A percentile compares a stretch with the other conserved stretches of the same genome.
Evolutionary conservation across 768 basidiomycete species (phyloP).

Genomic region (Lepiota venenata): DNA sequence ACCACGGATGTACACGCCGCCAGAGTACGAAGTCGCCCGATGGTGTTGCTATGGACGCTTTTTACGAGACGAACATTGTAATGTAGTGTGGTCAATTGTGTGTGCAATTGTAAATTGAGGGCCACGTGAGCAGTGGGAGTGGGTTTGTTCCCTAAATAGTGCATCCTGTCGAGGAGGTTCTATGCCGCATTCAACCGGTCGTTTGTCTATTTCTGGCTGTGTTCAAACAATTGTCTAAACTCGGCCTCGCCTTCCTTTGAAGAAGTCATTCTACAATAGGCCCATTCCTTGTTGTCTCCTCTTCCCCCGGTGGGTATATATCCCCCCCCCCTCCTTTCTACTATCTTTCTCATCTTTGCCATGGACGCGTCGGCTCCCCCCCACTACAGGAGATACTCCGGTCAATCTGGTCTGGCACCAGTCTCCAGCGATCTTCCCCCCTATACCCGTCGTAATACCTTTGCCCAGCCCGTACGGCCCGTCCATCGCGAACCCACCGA

Average conservation of each 20-base stretch:
- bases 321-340: constrained; percentile 3
- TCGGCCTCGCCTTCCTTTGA: constrained; percentile 10
- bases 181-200: constrained; percentile 8
- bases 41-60: not conserved
- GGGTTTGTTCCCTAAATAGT: constrained; percentile 8
- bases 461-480: constrained; percentile 31
- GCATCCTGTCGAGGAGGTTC: no score
- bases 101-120: constrained; percentile 3
- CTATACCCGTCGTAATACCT: constrained; percentile 46
- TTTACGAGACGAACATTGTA: not conserved
- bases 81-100: not conserved
- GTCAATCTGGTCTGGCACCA: constrained; percentile 49
- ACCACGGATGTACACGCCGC: constrained; percentile 27
- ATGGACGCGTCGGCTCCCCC: constrained; percentile 50
- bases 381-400: constrained; percentile 46
- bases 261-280: constrained; percentile 25
- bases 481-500: constrained; percentile 44
- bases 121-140: constrained; percentile 2
- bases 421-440: constrained; percentile 44
- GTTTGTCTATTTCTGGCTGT: constrained; percentile 13
- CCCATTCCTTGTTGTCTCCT: constrained; percentile 25
- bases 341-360: constrained; percentile 18
- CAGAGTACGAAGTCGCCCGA: constrained; percentile 19
- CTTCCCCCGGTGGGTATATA: constrained; percentile 10
- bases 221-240: constrained; percentile 18